Base-by-base conservation (phyloP, 1,284 basidiomycete species). In the Ustilago bromivora region DNA sequence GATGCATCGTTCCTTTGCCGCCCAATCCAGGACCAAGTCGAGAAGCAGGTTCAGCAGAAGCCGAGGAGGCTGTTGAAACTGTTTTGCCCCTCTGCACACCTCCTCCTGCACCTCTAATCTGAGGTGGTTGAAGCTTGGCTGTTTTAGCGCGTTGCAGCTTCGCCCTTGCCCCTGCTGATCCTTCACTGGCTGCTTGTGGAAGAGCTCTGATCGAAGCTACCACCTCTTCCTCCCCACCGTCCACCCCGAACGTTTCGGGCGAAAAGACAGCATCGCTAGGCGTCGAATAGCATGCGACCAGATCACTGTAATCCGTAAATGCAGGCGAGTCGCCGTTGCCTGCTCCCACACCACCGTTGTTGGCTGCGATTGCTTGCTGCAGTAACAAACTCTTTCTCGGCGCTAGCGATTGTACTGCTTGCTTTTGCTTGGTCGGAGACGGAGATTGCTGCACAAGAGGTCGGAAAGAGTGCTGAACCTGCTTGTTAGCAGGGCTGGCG, bases 261-360 rank as follows among this genome's bases (percentile, higher is more conserved):
- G 56, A 64, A 17, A 9, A 12, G 35, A 66, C 36, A 8, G 43
- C 57, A 19, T 64, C 57, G 34, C 71, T 73, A 4, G 71, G 64
- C 12, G 73, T 67, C 12, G 68, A 67, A 41, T 76, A 76, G 59
- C 73, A 76, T 1, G 64, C 73, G 0, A 76, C 68, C 19, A 76
- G 28, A 31, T 76, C 73, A 43, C 64, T 67, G n/a, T 70, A 76
- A 19, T 70, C 73, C 3, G 64, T 69, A 15, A 61, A 70, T 1
- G 65, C 53, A 2, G 72, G 67, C 17, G 71, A 66, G 1, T 46
- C 41, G 11, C 23, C 61, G 3, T 46, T 57, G 6, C 35, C 41
- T 46, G 46, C 19, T 10, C 31, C n/a, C 17, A 51, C 32, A 3
- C 35, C 38, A 17, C 28, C 53, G 7, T 58, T 46, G 11, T 32